Percentiles rank a stretch among this genome's conserved stretches.
phyloP scores from a whole-genome alignment of 202 grass and related monocot genomes.

The Bolboschoenoplectus hybrid region DNA sequence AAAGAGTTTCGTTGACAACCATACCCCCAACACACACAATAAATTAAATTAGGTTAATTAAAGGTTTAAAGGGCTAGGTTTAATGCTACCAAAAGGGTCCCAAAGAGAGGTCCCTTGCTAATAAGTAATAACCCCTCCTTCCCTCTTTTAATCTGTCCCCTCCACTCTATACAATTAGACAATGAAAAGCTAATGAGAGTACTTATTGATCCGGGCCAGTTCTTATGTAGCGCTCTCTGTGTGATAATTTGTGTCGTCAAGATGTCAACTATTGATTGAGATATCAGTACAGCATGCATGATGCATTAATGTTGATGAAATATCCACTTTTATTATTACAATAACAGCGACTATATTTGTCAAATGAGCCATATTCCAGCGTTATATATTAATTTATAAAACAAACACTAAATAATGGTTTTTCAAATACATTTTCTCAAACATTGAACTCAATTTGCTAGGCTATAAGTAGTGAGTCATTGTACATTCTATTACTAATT shows the following conservation, averaged over 20 bases:
- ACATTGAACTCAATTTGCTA: not conserved
- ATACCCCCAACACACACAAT: too few relatives aligned
- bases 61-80: slow-evolving; percentile 37
- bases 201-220: not conserved
- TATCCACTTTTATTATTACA: not conserved
- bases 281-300: not conserved
- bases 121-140: not conserved
- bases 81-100: slow-evolving; percentile 43
- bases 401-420: too few relatives aligned
- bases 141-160: slow-evolving; percentile 40
- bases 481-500: not conserved
- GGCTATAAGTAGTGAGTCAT: not conserved
- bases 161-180: slow-evolving; percentile 42
- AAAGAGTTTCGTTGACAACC: too few relatives aligned
- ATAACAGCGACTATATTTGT: not conserved
- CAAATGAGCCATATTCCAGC: too few relatives aligned
- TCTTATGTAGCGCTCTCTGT: not conserved
- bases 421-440: not conserved
- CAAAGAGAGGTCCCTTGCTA: slow-evolving; percentile 35
- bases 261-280: not conserved
- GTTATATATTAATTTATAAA: too few relatives aligned
- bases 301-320: not conserved
- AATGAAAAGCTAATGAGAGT: slow-evolving; percentile 39
- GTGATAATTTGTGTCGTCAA: not conserved
- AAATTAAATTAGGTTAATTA: slow-evolving; percentile 37